Conservation (phyloP, 2,329 filamentous ascomycete species). For the Paecilomyces sp. region DNA sequence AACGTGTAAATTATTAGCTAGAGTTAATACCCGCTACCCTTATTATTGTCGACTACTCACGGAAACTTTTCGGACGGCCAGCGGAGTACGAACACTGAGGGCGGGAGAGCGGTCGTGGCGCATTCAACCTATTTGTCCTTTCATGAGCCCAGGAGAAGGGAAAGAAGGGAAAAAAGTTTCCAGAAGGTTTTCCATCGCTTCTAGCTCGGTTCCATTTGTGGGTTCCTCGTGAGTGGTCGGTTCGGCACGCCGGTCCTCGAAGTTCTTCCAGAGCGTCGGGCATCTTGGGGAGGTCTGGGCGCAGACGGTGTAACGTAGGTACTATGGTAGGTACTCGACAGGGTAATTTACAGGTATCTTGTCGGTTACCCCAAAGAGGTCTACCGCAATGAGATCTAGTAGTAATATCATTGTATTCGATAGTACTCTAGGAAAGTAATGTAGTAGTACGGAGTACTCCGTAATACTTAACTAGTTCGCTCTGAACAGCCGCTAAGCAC, state of each 20-base stretch:
- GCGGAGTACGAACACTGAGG: not conserved
- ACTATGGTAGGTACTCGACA: not conserved
- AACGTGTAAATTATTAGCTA: not conserved
- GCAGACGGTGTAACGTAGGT: not conserved
- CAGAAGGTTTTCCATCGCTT: slow-evolving; percentile 5
- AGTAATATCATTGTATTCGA: no score
- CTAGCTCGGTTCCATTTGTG: slow-evolving; percentile 3
- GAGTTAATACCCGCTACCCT: not conserved
- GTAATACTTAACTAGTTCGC: not conserved
- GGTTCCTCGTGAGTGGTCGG: not conserved
- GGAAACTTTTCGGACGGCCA: not conserved
- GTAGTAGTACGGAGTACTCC: no score
- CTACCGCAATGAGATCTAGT: not conserved
- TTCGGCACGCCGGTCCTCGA: not conserved
- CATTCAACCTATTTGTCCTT: not conserved
- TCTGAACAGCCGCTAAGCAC: not conserved
- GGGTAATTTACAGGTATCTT: not conserved
- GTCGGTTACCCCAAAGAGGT: not conserved
- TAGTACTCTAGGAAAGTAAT: no score
- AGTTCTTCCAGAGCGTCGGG: not conserved
- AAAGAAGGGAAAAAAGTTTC: slow-evolving; percentile 1
- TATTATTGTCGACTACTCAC: not conserved
- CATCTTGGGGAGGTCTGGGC: not conserved
- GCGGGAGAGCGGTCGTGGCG: not conserved
- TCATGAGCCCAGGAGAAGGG: not conserved